These are phyloP conservation scores for Cornus controversa DNA, from an alignment of 148 eudicot species.

Conservation along the genomic window DNA sequence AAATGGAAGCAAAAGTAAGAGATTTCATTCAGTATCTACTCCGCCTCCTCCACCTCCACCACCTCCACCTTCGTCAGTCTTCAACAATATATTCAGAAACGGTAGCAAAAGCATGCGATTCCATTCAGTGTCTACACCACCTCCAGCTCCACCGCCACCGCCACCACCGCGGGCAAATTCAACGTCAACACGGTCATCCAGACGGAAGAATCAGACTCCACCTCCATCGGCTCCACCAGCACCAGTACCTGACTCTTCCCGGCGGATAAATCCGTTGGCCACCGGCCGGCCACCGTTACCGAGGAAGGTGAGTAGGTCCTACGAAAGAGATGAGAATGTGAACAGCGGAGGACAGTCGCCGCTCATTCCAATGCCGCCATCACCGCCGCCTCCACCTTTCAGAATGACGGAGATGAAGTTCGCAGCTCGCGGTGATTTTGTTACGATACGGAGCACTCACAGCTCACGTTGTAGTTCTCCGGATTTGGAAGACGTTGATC, in stretches of 20 bases:
- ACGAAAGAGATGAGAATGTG: constrained; percentile 21
- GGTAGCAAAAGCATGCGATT: constrained; percentile 29
- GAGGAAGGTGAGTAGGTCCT: constrained; percentile 21
- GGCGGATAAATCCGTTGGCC: constrained; percentile 7
- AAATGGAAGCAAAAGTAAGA: constrained; percentile 34
- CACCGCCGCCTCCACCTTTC: constrained; percentile 55
- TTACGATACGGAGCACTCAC: constrained; percentile 35
- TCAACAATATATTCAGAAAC: constrained; percentile 30
- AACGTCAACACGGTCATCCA: neutral
- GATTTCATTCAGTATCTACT: constrained; percentile 11
- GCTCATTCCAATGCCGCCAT: constrained; percentile 22
- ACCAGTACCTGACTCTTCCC: constrained; percentile 15
- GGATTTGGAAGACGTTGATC: constrained; percentile 27
- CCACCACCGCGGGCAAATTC: constrained; percentile 34
- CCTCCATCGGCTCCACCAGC: constrained; percentile 22
- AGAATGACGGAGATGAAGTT: constrained; percentile 32
- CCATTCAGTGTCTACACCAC: constrained; percentile 10
- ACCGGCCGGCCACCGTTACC: constrained; percentile 60
- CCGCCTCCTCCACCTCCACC: constrained; percentile 35
- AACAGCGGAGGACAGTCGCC: constrained; percentile 37
- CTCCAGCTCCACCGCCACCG: constrained; percentile 10
- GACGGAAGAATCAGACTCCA: constrained; percentile 3
- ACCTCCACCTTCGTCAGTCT: constrained; percentile 34
- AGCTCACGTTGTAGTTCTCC: constrained; percentile 47
- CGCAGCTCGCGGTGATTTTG: constrained; percentile 32